Base-by-base conservation (phyloP, 306 rosid genomes). In the Aeschynomene evenia region DNA sequence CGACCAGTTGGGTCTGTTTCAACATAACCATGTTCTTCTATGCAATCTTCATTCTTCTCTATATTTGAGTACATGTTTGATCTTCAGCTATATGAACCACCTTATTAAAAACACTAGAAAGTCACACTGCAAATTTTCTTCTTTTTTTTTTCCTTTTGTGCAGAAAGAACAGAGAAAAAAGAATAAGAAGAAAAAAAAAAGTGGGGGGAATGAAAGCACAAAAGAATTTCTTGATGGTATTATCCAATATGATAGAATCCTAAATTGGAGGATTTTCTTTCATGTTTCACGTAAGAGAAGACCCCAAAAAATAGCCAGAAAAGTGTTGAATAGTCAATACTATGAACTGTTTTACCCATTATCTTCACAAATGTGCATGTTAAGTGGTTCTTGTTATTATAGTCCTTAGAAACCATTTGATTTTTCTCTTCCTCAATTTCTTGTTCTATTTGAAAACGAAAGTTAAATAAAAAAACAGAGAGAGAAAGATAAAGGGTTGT, bases 1-100 rank as follows among this genome's bases (percentile, higher is more conserved):
- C 98, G 89, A 86, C 84, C 80, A 42, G 95, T 79, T 53, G 98
- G 98, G 74, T 92, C 96, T 37, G 84, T 84, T 76, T 92, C 98
- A 2, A 77, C 85, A 75, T 89, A 89, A 54, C 73, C 49, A 78
- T 40, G 50, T 8, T 76, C 77, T 23, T 36, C 77, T 18, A 33
- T 61, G 56, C 43, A 59, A 46, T 42, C 81, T 6, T 63, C 75
- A 36, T 62, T 65, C 43, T 55, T 72, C 24, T 80, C 79, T 75
- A 61, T 81, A 71, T 63, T 80, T 63, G 60, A 52, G 33, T 21
- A 82, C 95, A 86, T 85, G 75, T 7, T 62, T 64, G 31, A 13
- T 50, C 54, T 21, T 63, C 1, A 52, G 23, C 28, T 68, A 74
- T 67, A 51, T 2, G 22, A 4, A 23, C 22, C 42, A 66, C 20